phyloP scores from a whole-genome alignment of 2,329 filamentous ascomycete genomes.

The Pseudonectria buxi region DNA sequence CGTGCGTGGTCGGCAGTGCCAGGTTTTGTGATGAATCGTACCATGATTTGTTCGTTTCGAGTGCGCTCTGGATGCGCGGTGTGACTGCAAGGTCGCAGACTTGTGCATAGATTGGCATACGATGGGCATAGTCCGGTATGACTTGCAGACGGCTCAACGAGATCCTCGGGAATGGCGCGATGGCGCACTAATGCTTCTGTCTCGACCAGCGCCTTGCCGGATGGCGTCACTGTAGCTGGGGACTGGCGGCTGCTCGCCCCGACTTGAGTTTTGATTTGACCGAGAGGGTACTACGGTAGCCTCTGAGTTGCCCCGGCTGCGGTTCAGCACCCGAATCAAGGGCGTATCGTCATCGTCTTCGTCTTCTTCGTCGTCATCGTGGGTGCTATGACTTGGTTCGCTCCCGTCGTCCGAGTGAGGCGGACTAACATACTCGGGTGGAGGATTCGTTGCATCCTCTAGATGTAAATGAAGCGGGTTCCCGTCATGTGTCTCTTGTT shows the following conservation, averaged over 20 bases:
- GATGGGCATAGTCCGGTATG: too few species aligned
- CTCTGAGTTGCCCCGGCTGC: constrained; percentile 44
- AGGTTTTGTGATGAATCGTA: too few species aligned
- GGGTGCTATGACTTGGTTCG: constrained; percentile 49
- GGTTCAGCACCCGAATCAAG: constrained; percentile 43
- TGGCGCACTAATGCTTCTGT: constrained; percentile 18
- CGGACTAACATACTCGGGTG: constrained; percentile 66
- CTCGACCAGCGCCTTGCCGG: constrained; percentile 36
- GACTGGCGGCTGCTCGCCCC: constrained; percentile 53
- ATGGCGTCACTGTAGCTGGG: constrained; percentile 78
- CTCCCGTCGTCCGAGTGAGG: constrained; percentile 49
- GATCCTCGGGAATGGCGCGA: constrained; percentile 9
- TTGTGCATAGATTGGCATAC: too few species aligned
- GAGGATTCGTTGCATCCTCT: constrained; percentile 54
- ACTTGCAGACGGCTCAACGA: too few species aligned
- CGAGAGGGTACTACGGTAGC: constrained; percentile 28
- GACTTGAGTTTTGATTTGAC: constrained; percentile 10
- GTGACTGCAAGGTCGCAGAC: too few species aligned
- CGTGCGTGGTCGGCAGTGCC: constrained; percentile 1
- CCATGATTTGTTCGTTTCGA: too few species aligned
- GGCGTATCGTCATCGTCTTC: constrained; percentile 53
- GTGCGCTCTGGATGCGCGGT: too few species aligned
- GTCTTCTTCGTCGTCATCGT: constrained; percentile 49
- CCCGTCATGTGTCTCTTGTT: constrained; percentile 26
- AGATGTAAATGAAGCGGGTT: constrained; percentile 35